Conservation (phyloP, 306 rosid species). For the Senna tora region DNA sequence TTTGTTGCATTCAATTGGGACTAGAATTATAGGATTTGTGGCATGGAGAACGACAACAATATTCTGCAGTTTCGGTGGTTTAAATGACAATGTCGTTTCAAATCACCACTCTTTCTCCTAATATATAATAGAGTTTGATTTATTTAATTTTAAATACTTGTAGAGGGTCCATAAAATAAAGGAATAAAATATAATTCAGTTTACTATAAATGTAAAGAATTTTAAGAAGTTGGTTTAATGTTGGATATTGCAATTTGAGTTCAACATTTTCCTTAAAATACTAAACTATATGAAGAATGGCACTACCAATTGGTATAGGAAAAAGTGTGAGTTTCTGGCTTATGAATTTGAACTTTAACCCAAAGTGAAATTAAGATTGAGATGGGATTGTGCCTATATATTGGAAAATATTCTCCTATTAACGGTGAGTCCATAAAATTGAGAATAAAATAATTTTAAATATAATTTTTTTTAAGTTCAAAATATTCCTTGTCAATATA, state of each 20-base stretch:
- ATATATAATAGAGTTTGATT: too few relatives aligned
- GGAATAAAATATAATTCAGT: not conserved
- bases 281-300: not conserved
- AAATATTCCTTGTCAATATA: too few relatives aligned
- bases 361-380: not conserved
- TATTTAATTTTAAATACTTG: not conserved
- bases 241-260: not conserved
- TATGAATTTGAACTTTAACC: too few relatives aligned
- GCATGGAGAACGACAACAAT: slow-evolving; percentile 11
- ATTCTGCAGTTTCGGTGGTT: not conserved
- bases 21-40: not conserved
- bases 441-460: too few relatives aligned
- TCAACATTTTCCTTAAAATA: not conserved
- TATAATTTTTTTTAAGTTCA: too few relatives aligned
- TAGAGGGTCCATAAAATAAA: not conserved
- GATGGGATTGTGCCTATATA: too few relatives aligned
- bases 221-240: not conserved
- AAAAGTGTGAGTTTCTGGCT: too few relatives aligned
- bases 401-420: too few relatives aligned
- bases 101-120: not conserved
- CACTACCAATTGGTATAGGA: not conserved
- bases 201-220: too few relatives aligned
- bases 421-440: too few relatives aligned
- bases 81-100: slow-evolving; percentile 3
- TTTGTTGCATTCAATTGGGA: too few relatives aligned